Evolutionary conservation across 1,284 basidiomycete genomes (phyloP).

Genomic region (Inonotus hispidus): DNA sequence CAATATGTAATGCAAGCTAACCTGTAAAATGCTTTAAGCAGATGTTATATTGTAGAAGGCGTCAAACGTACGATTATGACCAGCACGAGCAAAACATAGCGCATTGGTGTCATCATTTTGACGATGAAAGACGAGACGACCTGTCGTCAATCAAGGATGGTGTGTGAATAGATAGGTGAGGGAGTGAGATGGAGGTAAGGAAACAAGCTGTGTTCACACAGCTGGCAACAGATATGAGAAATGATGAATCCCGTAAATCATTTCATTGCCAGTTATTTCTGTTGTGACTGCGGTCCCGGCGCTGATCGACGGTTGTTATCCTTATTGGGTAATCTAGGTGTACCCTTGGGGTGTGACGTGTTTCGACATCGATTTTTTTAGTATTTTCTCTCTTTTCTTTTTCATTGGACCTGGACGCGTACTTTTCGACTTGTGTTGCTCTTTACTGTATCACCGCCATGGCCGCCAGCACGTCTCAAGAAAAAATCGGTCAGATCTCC

Average conservation of each 20-base stretch:
- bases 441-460: conserved; percentile 9
- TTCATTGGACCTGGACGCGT: neutral
- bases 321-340: neutral
- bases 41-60: neutral
- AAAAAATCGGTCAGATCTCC: conserved; percentile 7
- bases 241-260: neutral
- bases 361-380: conserved; percentile 1
- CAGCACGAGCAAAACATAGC: conserved; percentile 65
- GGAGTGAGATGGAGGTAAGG: neutral
- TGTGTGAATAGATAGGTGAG: neutral
- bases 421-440: no score
- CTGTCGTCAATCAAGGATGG: conserved; percentile 5
- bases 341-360: neutral
- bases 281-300: neutral
- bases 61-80: conserved; percentile 50
- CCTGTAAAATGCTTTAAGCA: conserved; percentile 33
- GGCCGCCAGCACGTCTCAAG: conserved; percentile 18
- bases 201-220: neutral
- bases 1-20: conserved; percentile 67
- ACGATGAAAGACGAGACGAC: conserved; percentile 4
- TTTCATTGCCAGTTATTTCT: no score
- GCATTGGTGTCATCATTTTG: conserved; percentile 75
- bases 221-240: neutral
- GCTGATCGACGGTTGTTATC: neutral
- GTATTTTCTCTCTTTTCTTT: neutral